Conservation (phyloP, 305 asterid species). For the Fraxinus ornus region DNA sequence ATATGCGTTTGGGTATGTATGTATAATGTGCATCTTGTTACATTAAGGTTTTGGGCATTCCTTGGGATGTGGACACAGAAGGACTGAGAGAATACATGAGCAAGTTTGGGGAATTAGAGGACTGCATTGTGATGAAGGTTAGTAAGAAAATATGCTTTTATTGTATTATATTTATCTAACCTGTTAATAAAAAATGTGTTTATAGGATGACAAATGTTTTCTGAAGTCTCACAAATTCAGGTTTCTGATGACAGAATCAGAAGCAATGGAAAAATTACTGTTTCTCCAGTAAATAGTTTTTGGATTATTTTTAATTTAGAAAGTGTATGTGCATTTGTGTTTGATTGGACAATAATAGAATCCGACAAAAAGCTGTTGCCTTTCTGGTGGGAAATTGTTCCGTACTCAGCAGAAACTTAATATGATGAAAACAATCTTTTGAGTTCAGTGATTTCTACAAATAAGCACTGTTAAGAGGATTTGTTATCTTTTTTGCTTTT, state of each 20-base stretch:
- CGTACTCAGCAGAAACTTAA: neutral
- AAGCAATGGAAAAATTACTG: neutral
- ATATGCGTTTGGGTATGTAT: neutral
- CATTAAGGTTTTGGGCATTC: constrained; percentile 88
- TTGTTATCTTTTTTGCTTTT: constrained; percentile 19
- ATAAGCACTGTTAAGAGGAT: neutral
- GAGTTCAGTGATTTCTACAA: neutral
- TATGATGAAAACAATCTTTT: neutral
- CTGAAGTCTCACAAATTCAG: neutral
- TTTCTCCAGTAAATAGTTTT: neutral
- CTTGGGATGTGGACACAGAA: constrained; percentile 97
- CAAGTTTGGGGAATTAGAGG: constrained; percentile 85
- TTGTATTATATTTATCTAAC: neutral
- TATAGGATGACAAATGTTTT: neutral
- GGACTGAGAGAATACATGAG: constrained; percentile 89
- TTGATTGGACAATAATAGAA: neutral
- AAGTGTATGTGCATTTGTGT: neutral
- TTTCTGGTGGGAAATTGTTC: neutral
- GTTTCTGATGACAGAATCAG: neutral
- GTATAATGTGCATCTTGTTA: constrained; percentile 13
- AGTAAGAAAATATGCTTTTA: neutral
- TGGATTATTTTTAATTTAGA: too few species aligned
- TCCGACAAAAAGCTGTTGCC: neutral
- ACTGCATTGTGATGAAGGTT: neutral
- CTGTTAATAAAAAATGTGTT: neutral